A percentile compares a stretch with the other conserved stretches of the same genome.
phyloP scores from a whole-genome alignment of 208 protist genomes.

The Trypanosoma platydactyli region DNA sequence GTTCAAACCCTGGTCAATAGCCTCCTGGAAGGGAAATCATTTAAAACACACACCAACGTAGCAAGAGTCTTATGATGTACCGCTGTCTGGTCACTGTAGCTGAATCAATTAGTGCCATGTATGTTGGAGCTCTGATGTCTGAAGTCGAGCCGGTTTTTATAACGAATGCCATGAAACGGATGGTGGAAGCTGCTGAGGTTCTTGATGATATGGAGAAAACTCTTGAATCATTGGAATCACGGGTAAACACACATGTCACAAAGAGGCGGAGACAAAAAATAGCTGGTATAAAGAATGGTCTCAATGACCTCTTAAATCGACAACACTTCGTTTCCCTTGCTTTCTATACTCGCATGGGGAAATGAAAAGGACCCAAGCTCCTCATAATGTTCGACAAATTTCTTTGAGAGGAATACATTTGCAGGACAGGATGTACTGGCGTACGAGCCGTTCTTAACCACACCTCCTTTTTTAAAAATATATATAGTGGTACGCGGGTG shows the following conservation, averaged over 20 bases:
- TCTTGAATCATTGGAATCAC: slow-evolving; percentile 15
- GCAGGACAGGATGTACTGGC: too few relatives aligned
- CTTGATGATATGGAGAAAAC: slow-evolving; percentile 24
- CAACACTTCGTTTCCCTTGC: not conserved
- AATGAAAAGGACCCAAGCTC: too few relatives aligned
- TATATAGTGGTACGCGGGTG: too few relatives aligned
- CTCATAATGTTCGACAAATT: too few relatives aligned
- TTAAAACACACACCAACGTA: slow-evolving; percentile 2
- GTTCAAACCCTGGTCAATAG: not conserved
- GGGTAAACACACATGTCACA: slow-evolving; percentile 3
- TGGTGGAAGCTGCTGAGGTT: slow-evolving; percentile 9
- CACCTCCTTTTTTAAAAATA: too few relatives aligned
- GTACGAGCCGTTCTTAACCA: too few relatives aligned
- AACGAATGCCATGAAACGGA: slow-evolving; percentile 5
- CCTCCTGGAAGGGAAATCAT: slow-evolving; percentile 12
- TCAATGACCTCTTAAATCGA: slow-evolving; percentile 14
- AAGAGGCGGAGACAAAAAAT: slow-evolving; percentile 3
- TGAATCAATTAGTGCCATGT: slow-evolving; percentile 15
- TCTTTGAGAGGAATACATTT: too few relatives aligned
- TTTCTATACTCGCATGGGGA: not conserved
- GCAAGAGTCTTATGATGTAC: not conserved
- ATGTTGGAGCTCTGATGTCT: not conserved
- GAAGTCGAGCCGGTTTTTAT: not conserved
- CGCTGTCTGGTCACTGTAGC: slow-evolving; percentile 4
- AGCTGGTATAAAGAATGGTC: slow-evolving; percentile 3